phyloP scores from a whole-genome alignment of 768 basidiomycete species.

The Neoboletus subvelutipes region DNA sequence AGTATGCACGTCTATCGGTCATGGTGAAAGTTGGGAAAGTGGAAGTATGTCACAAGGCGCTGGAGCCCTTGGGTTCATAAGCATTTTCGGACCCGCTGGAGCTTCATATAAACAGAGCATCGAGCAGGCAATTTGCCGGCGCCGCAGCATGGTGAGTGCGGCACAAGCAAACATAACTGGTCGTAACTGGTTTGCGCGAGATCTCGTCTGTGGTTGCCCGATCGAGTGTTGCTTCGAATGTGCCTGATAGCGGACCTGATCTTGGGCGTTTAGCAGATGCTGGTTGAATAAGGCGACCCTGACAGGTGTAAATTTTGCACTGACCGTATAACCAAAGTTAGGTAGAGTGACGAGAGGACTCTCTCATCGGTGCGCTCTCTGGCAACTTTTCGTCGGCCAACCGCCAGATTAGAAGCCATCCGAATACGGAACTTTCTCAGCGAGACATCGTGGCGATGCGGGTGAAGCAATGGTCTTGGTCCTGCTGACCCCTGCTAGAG shows the following conservation, averaged over 20 bases:
- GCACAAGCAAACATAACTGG: slow-evolving; percentile 30
- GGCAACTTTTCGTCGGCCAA: slow-evolving; percentile 17
- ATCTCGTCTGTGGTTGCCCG: slow-evolving; percentile 30
- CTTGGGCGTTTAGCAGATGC: slow-evolving; percentile 18
- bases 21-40: slow-evolving; percentile 16
- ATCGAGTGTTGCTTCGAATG: slow-evolving; percentile 23
- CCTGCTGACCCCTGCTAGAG: slow-evolving; percentile 15
- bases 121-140: slow-evolving; percentile 33
- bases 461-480: slow-evolving; percentile 4
- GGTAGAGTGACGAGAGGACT: slow-evolving; percentile 17
- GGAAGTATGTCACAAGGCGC: slow-evolving; percentile 7
- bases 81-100: slow-evolving; percentile 34
- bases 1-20: slow-evolving; percentile 33
- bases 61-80: slow-evolving; percentile 31
- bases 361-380: slow-evolving; percentile 20
- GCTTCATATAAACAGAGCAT: slow-evolving; percentile 26
- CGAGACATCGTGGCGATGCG: slow-evolving; percentile 27
- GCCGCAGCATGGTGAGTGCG: slow-evolving; percentile 32
- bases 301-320: slow-evolving; percentile 20
- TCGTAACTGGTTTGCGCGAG: slow-evolving; percentile 29
- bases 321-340: slow-evolving; percentile 33
- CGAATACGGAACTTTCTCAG: slow-evolving; percentile 20
- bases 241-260: slow-evolving; percentile 36
- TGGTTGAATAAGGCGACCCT: slow-evolving; percentile 26
- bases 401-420: slow-evolving; percentile 20